phyloP scores from a whole-genome alignment of 1,284 basidiomycete species.

The Clitocybe nebularis region DNA sequence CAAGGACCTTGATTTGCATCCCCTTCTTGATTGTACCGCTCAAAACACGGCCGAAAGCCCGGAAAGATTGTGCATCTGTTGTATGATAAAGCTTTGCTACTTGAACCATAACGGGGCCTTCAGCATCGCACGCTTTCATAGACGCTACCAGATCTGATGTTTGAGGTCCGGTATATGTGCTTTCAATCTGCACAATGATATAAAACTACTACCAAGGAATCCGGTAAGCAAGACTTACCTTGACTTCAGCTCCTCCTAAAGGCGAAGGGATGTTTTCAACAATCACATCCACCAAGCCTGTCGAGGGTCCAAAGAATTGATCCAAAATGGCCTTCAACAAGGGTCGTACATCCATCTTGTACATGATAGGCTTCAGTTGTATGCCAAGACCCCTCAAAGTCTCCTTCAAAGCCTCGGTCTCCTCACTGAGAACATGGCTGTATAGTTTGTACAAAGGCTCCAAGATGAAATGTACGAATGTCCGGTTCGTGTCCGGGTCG shows the following conservation, averaged over 20 bases:
- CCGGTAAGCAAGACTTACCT: constrained; percentile 43
- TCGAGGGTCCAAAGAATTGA: constrained; percentile 92
- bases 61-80: constrained; percentile 92
- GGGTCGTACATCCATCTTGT: constrained; percentile 97
- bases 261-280: constrained; percentile 88
- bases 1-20: constrained; percentile 89
- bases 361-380: constrained; percentile 87
- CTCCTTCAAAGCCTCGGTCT: constrained; percentile 77
- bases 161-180: constrained; percentile 84
- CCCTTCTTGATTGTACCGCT: constrained; percentile 88
- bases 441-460: constrained; percentile 98
- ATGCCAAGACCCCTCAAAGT: constrained; percentile 86
- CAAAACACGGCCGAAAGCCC: constrained; percentile 92
- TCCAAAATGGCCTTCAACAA: constrained; percentile 90
- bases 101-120: constrained; percentile 90
- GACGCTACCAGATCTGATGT: constrained; percentile 71
- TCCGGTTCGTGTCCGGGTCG: constrained; percentile 79
- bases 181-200: constrained; percentile 52
- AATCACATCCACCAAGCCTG: constrained; percentile 91
- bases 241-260: constrained; percentile 60
- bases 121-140: constrained; percentile 82
- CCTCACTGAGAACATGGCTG: constrained; percentile 90
- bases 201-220: neutral
- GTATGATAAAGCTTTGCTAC: constrained; percentile 95
- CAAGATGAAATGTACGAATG: constrained; percentile 95